Evolutionary conservation across 768 basidiomycete genomes (phyloP).

Genomic region (Mycena chlorophos): DNA sequence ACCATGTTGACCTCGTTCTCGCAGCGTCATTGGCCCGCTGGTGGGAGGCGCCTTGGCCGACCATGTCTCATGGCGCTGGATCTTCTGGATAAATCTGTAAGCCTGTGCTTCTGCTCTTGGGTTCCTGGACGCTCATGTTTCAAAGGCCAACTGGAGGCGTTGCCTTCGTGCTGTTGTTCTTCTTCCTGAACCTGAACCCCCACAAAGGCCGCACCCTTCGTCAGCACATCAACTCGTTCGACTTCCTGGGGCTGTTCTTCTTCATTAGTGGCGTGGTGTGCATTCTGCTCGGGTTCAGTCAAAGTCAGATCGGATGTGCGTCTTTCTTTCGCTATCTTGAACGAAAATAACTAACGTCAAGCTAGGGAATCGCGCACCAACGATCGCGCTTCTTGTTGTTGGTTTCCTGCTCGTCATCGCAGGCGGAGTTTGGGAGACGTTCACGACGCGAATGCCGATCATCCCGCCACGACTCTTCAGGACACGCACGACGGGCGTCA

Average conservation of each 20-base stretch:
- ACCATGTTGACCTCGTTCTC: too few relatives aligned
- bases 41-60: too few relatives aligned
- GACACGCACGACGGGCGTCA: constrained; percentile 72
- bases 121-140: neutral
- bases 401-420: constrained; percentile 53
- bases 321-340: neutral
- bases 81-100: constrained; percentile 76
- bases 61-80: constrained; percentile 82
- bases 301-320: constrained; percentile 65
- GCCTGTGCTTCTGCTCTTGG: constrained; percentile 16
- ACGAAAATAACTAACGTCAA: neutral
- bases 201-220: constrained; percentile 57
- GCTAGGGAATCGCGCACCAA: constrained; percentile 57
- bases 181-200: constrained; percentile 77
- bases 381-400: constrained; percentile 61
- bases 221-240: constrained; percentile 63
- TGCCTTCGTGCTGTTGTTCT: constrained; percentile 60
- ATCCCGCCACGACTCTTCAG: constrained; percentile 74
- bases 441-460: constrained; percentile 66
- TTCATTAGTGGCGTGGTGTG: constrained; percentile 65
- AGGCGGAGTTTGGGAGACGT: constrained; percentile 57
- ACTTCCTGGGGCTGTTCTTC: constrained; percentile 54
- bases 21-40: too few relatives aligned
- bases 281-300: constrained; percentile 71
- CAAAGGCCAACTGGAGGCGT: constrained; percentile 71